A percentile compares a stretch with the other conserved stretches of the same genome.
phyloP scores from a whole-genome alignment of 306 rosid genomes.

The Quercus cerris region DNA sequence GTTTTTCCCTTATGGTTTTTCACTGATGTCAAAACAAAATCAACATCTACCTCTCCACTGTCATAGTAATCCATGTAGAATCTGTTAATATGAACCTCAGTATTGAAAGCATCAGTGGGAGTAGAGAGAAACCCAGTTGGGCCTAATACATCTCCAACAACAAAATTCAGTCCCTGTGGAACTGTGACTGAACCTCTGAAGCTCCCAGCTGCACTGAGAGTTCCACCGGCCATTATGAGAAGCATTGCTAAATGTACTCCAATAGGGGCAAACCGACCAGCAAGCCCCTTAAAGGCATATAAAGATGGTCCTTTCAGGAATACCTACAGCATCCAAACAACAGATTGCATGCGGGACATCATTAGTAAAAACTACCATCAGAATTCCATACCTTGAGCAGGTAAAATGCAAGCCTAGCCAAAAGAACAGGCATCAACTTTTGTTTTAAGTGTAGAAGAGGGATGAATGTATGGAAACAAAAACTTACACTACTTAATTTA shows the following conservation, averaged over 20 bases:
- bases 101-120: constrained; percentile 76
- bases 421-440: neutral
- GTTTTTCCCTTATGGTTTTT: neutral
- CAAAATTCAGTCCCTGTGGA: constrained; percentile 94
- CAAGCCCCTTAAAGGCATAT: constrained; percentile 87
- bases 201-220: constrained; percentile 91
- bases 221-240: constrained; percentile 91
- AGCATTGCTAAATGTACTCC: constrained; percentile 92
- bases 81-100: constrained; percentile 89
- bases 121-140: constrained; percentile 81
- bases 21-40: neutral
- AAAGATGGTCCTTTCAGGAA: constrained; percentile 81
- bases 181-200: constrained; percentile 93
- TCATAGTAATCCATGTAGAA: constrained; percentile 88
- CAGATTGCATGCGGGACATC: neutral
- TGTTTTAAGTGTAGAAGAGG: neutral
- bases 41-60: constrained; percentile 78
- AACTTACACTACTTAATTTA: neutral
- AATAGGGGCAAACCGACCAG: constrained; percentile 90
- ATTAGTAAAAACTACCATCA: neutral
- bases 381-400: neutral
- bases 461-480: neutral
- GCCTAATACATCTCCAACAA: constrained; percentile 82
- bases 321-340: constrained; percentile 46
- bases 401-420: neutral